These are phyloP conservation scores for Hydrangea macrophylla DNA, from an alignment of 148 eudicot genomes.

Conservation along the genomic window DNA sequence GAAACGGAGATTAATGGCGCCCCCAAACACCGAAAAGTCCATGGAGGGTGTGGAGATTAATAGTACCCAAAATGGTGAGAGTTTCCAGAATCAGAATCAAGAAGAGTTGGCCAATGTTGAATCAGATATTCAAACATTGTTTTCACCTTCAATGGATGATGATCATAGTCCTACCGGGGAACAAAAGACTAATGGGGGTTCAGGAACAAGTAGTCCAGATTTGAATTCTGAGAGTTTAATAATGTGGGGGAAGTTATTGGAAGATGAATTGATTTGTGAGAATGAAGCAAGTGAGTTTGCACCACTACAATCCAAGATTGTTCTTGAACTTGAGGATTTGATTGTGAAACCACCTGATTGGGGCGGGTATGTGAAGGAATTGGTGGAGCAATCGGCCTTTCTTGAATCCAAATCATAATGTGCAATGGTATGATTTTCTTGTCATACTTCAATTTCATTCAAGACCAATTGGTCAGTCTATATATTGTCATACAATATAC, in stretches of 20 bases:
- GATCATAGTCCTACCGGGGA: conserved; percentile 23
- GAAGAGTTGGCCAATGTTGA: conserved; percentile 29
- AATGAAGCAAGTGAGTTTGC: conserved; percentile 15
- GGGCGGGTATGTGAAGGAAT: conserved; percentile 12
- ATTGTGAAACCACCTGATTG: conserved; percentile 31
- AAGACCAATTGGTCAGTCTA: too few species aligned
- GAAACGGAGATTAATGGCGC: conserved; percentile 37
- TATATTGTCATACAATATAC: too few species aligned
- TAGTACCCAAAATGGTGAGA: conserved; percentile 3
- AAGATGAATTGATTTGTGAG: conserved; percentile 57
- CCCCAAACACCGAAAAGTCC: conserved; percentile 9
- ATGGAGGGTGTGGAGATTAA: neutral
- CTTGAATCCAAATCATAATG: conserved; percentile 3
- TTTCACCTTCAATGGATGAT: conserved; percentile 18
- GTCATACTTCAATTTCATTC: neutral
- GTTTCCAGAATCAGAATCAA: conserved; percentile 10
- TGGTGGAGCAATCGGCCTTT: conserved; percentile 28
- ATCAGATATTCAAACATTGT: conserved; percentile 30
- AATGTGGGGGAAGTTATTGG: conserved; percentile 71
- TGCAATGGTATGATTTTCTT: conserved; percentile 5
- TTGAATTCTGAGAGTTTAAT: conserved; percentile 38
- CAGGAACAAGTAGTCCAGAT: conserved; percentile 29
- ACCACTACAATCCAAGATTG: conserved; percentile 26
- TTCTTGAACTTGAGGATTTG: conserved; percentile 50
- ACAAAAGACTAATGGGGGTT: conserved; percentile 21